A percentile compares a stretch with the other conserved stretches of the same genome.
Conservation (phyloP, 352 stramenopile genomes). For the Thraustochytrium sp. region DNA sequence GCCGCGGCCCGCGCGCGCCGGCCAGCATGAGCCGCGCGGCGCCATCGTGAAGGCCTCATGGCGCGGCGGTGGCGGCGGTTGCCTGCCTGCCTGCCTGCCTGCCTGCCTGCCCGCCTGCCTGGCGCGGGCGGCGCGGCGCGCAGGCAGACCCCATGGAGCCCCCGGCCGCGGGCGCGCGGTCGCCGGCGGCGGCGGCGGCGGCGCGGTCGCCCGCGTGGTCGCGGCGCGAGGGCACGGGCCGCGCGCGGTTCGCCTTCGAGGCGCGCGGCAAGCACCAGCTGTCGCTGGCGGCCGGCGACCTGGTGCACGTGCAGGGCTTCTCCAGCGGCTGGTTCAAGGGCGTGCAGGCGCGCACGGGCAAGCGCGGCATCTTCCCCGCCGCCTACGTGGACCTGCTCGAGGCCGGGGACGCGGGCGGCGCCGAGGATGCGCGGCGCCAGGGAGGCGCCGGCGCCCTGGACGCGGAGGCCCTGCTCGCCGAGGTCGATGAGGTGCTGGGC, state of each 20-base stretch:
- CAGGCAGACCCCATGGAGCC: no score
- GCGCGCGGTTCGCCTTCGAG: background rate
- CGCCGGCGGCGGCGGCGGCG: background rate
- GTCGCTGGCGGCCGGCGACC: background rate
- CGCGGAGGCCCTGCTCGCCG: no score
- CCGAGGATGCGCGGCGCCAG: background rate
- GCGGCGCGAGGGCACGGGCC: background rate
- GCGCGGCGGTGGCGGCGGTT: no score
- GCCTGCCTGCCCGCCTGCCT: no score
- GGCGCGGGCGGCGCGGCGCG: no score
- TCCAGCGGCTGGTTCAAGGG: constrained; percentile 37
- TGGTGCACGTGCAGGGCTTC: background rate
- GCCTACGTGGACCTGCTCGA: constrained; percentile 16
- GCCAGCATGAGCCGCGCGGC: no score
- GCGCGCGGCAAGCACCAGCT: constrained; percentile 13
- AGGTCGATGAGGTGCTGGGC: no score
- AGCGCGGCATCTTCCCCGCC: constrained; percentile 15
- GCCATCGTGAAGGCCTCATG: no score
- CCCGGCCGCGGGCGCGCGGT: no score
- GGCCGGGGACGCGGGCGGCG: background rate
- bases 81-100: no score
- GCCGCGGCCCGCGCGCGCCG: no score
- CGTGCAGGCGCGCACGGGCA: background rate
- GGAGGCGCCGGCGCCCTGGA: no score
- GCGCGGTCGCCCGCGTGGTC: background rate